Conservation (phyloP, 2,329 filamentous ascomycete genomes). For the Myriosclerotinia curreyana region DNA sequence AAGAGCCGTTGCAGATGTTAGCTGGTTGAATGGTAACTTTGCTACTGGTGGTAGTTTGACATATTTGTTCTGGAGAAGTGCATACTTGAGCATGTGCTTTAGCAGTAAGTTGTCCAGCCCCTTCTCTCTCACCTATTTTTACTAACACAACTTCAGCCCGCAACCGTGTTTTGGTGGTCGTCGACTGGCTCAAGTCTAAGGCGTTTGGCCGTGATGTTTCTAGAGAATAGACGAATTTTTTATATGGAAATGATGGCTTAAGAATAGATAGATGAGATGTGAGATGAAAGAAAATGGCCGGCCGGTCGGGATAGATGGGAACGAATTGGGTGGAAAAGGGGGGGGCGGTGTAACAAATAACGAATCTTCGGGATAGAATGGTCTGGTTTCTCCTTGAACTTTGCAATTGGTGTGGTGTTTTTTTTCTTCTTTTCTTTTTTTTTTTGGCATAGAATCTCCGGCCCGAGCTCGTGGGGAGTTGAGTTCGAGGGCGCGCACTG, state of each 20-base stretch:
- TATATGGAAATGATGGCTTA: too few relatives aligned
- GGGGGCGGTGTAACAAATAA: slow-evolving; percentile 21
- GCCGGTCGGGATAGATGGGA: slow-evolving; percentile 17
- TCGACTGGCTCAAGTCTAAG: slow-evolving; percentile 98
- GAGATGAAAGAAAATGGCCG: slow-evolving; percentile 1
- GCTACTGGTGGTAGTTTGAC: slow-evolving; percentile 90
- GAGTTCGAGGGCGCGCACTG: neutral
- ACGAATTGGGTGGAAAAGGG: too few relatives aligned
- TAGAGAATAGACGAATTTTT: slow-evolving; percentile 57
- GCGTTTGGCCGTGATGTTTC: slow-evolving; percentile 94
- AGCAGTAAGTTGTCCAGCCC: slow-evolving; percentile 69
- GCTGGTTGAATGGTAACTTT: slow-evolving; percentile 95
- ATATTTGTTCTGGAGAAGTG: slow-evolving; percentile 97
- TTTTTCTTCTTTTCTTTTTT: slow-evolving; percentile 31
- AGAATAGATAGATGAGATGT: neutral
- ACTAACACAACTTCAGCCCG: slow-evolving; percentile 57
- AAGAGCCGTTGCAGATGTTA: slow-evolving; percentile 94
- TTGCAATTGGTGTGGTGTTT: slow-evolving; percentile 9
- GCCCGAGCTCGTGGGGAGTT: slow-evolving; percentile 9
- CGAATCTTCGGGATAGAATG: slow-evolving; percentile 19
- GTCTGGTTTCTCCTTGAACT: slow-evolving; percentile 9
- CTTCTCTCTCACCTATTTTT: neutral
- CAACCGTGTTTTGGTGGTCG: slow-evolving; percentile 86
- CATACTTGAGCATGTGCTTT: slow-evolving; percentile 99
- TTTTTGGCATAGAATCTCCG: slow-evolving; percentile 28